Evolutionary conservation across 768 basidiomycete species (phyloP), one percentile per base, ranked within the genome.

Genomic region (Russula sp.): DNA sequence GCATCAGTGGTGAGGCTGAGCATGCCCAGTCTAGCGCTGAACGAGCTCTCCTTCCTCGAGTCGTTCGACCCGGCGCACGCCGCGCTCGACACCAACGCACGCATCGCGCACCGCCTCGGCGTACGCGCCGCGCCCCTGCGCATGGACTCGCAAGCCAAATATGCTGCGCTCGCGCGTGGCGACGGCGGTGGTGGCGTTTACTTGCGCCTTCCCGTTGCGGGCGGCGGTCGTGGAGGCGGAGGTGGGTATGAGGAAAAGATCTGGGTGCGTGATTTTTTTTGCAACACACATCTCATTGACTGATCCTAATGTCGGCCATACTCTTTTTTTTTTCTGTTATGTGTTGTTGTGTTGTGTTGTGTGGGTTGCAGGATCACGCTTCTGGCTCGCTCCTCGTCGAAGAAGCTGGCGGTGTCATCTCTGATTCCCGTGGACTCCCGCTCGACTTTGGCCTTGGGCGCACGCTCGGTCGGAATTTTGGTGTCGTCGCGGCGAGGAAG

Each of bases 141-240:
- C 20, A 97, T 98, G 94, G 96, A 98, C 72, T 91, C 88, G 71
- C 95, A 98, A 73, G 93, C 94, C 1, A 99, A 98, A 75, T 98
- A 98, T 67, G 84, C 87, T 35, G 85, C 86, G 69, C 81, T 98
- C 14, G 84, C 86, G 5, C 77, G 95, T 45, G 93, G 95, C 0
- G 89, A 96, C 58, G 94, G 93, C 2, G 43, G 46, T 6, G 66
- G 60, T 0, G 86, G 85, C 1, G 82, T 83, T 39, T 96, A 93
- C 70, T 75, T 93, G 46, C 79, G 90, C 8, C 86, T 92, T 80
- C 91, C 91, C 0, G 85, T 85, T 0, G 84, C 84, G 10, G 34
- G 50, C n/a, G 6, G 34, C n/a, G 34, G 49, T 2, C 18, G 32
- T 1, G 49, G 81, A 7, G n/a, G n/a, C 2, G 84, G 84, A 6